A percentile compares a stretch with the other conserved stretches of the same genome.
phyloP scores from a whole-genome alignment of 2,329 filamentous ascomycete genomes.

The Malbranchea cinnamomea region DNA sequence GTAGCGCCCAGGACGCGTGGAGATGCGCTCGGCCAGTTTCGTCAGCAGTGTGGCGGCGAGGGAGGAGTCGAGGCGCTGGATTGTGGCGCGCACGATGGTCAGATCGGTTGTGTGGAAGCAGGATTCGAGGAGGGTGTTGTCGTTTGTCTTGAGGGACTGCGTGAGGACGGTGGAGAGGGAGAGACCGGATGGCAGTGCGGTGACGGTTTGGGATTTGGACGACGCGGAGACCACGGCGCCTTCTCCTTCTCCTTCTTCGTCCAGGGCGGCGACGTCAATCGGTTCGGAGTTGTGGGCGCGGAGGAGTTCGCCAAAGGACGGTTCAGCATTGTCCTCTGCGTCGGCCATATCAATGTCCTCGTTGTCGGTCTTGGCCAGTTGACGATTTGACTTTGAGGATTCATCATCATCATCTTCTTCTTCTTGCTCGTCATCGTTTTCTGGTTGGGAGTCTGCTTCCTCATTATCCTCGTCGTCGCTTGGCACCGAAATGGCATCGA shows the following conservation, averaged over 20 bases:
- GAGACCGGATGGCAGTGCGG: slow-evolving; percentile 50
- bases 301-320: slow-evolving; percentile 78
- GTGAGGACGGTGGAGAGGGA: slow-evolving; percentile 86
- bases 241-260: slow-evolving; percentile 25
- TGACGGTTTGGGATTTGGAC: slow-evolving; percentile 33
- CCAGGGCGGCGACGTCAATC: slow-evolving; percentile 54
- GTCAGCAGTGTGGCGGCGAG: slow-evolving; percentile 66
- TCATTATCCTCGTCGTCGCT: slow-evolving; percentile 16
- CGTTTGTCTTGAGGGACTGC: slow-evolving; percentile 85
- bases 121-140: slow-evolving; percentile 75
- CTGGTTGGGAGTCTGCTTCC: slow-evolving; percentile 7
- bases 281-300: slow-evolving; percentile 52
- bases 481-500: slow-evolving; percentile 15
- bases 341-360: slow-evolving; percentile 23
- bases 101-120: slow-evolving; percentile 72
- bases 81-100: slow-evolving; percentile 67
- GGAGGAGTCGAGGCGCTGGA: slow-evolving; percentile 75
- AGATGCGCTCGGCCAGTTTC: slow-evolving; percentile 73
- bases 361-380: slow-evolving; percentile 12
- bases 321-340: slow-evolving; percentile 35
- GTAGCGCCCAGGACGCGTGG: slow-evolving; percentile 74
- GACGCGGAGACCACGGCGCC: slow-evolving; percentile 32
- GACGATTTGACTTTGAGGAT: slow-evolving; percentile 7
- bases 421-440: slow-evolving; percentile 4
- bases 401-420: slow-evolving; percentile 5